Base-by-base conservation (phyloP, 805 yeast species). In the Diddensiella caesifluorescens region DNA sequence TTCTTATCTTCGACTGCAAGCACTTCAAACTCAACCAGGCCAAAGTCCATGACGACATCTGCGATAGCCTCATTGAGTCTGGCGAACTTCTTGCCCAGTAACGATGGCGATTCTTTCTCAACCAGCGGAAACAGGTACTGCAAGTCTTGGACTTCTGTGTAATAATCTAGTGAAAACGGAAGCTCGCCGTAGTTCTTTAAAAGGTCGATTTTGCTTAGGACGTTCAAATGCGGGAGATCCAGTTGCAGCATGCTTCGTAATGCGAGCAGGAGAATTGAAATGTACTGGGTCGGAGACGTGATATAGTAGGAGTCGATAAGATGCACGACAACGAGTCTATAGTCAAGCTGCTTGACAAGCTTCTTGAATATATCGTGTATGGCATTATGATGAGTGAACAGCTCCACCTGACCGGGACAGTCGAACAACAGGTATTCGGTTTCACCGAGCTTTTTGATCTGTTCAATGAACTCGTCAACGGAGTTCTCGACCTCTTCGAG, bases 331-430 rank as follows among this genome's bases (percentile, higher is more conserved):
- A 54, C 65, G 4, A 65, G 55, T 39, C 97, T 69, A 53, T 86
- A 72, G 47, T 79, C 88, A 13, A 80, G 60, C 50, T 74, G 72
- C 38, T 77, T 77, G 45, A 77, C 80, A 34, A 92, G 64, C 35
- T 60, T 70, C 47, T 74, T 73, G 62, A 89, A 85, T 4, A 92
- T 81, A 39, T 69, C 68, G 31, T 70, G 72, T 32, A 94, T 65
- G 0, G 95, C 79, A 1, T 80, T 74, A 54, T 86, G 95, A 56
- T 85, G 94, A 2, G 99, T 92, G 64, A 85, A 92, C 12, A 92
- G 71, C 60, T 92, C 99, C 1, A 88, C 92, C 60, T 92, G 98
- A 1, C 98, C 98, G 1, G 97, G 96, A 56, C 95, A 85, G 61
- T 87, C 96, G 63, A 87, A 84, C 3, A 87, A 67, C 9, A 87